These are phyloP conservation scores for Alopecurus myosuroides DNA, from an alignment of 176 grass and related monocot genomes.

Conservation along the genomic window DNA sequence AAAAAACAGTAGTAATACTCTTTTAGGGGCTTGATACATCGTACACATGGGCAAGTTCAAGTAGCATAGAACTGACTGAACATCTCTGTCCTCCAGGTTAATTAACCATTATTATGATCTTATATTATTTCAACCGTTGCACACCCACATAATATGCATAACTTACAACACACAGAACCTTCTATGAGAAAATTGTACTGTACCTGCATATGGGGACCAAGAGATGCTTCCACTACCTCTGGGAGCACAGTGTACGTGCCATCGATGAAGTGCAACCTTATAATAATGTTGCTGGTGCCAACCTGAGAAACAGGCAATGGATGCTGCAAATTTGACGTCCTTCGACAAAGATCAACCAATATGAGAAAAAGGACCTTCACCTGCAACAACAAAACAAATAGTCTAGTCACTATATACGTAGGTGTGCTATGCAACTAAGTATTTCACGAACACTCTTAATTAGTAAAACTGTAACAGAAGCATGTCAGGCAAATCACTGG, in stretches of 20 bases:
- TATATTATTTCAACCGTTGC: not conserved
- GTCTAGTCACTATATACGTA: not conserved
- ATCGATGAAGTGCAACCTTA: constrained; percentile 97
- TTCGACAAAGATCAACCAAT: constrained; percentile 94
- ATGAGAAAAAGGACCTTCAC: constrained; percentile 97
- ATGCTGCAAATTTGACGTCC: constrained; percentile 73
- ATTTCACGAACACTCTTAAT: not conserved
- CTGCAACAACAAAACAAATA: constrained; percentile 42
- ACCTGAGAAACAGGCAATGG: constrained; percentile 87
- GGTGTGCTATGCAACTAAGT: not conserved
- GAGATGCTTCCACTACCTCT: constrained; percentile 97
- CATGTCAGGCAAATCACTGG: not conserved
- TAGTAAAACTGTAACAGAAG: not conserved
- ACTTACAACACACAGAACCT: not conserved
- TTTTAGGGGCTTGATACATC: not conserved
- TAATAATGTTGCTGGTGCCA: constrained; percentile 90
- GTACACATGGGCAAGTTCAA: not conserved
- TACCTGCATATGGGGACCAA: constrained; percentile 99
- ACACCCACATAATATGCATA: not conserved
- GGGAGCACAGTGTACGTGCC: constrained; percentile 95
- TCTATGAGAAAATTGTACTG: not conserved
- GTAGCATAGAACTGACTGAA: not conserved
- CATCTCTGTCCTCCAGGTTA: not conserved
- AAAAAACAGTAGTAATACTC: not conserved
- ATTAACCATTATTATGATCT: not conserved